These are phyloP conservation scores for Cyanidioschyzon merolae DNA, from an alignment of 23 red algal genomes.

Conservation along the genomic window DNA sequence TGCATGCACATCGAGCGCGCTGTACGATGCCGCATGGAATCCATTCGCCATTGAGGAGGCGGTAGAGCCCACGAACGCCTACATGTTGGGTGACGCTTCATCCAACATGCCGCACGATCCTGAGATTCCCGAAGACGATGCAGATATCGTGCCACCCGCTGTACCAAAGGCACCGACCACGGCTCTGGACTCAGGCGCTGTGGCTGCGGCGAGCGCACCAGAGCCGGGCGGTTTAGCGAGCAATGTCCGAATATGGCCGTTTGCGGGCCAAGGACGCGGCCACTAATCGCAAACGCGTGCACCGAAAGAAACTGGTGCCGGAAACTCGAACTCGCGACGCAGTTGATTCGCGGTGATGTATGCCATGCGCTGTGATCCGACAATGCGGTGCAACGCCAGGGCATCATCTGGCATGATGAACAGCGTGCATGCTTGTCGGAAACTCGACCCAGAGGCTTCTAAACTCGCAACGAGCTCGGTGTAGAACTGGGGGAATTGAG, in stretches of 20 bases:
- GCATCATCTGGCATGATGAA: conserved; percentile 18
- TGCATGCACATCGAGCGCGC: background rate
- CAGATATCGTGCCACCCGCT: background rate
- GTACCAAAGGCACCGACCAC: background rate
- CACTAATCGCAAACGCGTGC: background rate
- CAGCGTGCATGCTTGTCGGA: conserved; percentile 32
- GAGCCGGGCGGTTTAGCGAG: background rate
- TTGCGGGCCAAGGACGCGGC: background rate
- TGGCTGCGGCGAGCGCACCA: background rate
- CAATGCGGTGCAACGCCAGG: background rate
- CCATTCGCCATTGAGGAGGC: background rate
- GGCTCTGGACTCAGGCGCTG: background rate
- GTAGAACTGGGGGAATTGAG: conserved; percentile 42
- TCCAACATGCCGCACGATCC: background rate
- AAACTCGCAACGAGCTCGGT: conserved; percentile 57
- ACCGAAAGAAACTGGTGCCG: background rate
- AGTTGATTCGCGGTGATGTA: background rate
- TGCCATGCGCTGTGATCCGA: background rate
- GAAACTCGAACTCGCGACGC: background rate
- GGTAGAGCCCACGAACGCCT: background rate
- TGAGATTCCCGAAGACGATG: background rate
- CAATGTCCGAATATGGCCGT: background rate
- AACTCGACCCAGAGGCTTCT: conserved; percentile 31
- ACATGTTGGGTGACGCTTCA: background rate
- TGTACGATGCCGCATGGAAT: background rate